A percentile compares a stretch with the other conserved stretches of the same genome.
Evolutionary conservation across 805 yeast species (phyloP).

Genomic region (Saccharomycopsis schoenii): DNA sequence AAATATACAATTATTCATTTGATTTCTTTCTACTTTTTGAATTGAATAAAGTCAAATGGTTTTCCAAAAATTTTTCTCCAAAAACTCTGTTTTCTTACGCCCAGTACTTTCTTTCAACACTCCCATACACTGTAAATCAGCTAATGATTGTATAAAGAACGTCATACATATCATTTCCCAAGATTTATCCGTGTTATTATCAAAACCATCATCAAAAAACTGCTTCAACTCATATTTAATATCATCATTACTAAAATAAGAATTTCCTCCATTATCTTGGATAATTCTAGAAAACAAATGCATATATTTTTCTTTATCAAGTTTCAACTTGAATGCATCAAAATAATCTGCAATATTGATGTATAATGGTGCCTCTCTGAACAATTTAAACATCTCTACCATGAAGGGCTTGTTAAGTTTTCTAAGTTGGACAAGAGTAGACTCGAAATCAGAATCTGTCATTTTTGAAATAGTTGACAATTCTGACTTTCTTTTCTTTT

Average conservation of each 20-base stretch:
- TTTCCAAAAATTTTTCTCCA: conserved; percentile 67
- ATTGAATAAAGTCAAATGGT: background rate
- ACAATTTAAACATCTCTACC: conserved; percentile 51
- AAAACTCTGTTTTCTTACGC: conserved; percentile 47
- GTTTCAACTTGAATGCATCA: conserved; percentile 45
- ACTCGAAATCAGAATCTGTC: background rate
- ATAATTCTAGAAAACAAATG: conserved; percentile 9
- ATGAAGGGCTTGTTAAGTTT: conserved; percentile 39
- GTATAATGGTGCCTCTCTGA: conserved; percentile 67
- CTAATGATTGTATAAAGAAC: conserved; percentile 67
- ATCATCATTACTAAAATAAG: background rate
- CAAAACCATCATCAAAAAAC: background rate
- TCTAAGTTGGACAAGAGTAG: conserved; percentile 21
- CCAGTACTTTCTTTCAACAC: conserved; percentile 45
- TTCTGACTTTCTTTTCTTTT: background rate
- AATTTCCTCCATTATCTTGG: conserved; percentile 2
- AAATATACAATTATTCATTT: background rate
- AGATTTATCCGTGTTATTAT: conserved; percentile 23
- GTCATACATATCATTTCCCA: conserved; percentile 61
- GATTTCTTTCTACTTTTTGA: background rate
- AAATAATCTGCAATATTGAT: conserved; percentile 63
- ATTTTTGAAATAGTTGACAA: background rate
- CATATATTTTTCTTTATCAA: conserved; percentile 25
- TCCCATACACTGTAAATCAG: conserved; percentile 63
- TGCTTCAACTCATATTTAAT: background rate